Base-by-base conservation (phyloP, 345 rosid genomes). In the Dipteronia dyeriana region DNA sequence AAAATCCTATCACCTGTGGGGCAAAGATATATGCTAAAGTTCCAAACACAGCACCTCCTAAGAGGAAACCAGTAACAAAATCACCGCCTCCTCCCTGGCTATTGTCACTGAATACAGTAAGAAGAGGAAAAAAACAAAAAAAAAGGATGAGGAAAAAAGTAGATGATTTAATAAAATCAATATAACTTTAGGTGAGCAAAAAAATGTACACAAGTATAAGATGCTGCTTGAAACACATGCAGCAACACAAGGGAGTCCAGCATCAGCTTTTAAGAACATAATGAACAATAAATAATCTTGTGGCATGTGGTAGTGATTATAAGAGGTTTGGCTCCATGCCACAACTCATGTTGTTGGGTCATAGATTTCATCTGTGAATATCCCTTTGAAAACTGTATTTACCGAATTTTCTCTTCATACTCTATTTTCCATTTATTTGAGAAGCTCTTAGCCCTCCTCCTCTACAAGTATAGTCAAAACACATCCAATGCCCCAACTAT, bases 41-140 rank as follows among this genome's bases (percentile, higher is more conserved):
- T 78, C 98, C 99, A 79, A 86, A 91, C 41, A 95, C 75, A 26
- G 98, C 98, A 57, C 98, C 99, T 57, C 98, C 98, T 76, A 95
- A 74, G 64, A 95, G 84, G 82, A 95, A 95, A 71, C 99, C 97
- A 71, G 97, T 94, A 17, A 86, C 73, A 88, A 95, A 95, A 79
- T 92, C 97, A 80, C 82, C 75, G 39, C 91, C 84, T 71, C 94
- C 92, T n/a, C 88, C 82, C 68, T 85, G 83, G 75, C 67, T 78
- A 53, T 90, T 88, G 49, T 88, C 88, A 64, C 96, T 88, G 90
- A 76, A 81, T 17, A 39, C 3, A 67, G 68, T 12, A 53, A 23
- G 76, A 9, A 19, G 47, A 47, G 80, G 23, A 16, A 77, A 10
- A 47, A 34, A 23, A 71, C 4, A 29, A 16, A 77, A 10, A 47